Evolutionary conservation across 345 rosid genomes (phyloP), one percentile per base, ranked within the genome.

Genomic region (Ailanthus altissimus): DNA sequence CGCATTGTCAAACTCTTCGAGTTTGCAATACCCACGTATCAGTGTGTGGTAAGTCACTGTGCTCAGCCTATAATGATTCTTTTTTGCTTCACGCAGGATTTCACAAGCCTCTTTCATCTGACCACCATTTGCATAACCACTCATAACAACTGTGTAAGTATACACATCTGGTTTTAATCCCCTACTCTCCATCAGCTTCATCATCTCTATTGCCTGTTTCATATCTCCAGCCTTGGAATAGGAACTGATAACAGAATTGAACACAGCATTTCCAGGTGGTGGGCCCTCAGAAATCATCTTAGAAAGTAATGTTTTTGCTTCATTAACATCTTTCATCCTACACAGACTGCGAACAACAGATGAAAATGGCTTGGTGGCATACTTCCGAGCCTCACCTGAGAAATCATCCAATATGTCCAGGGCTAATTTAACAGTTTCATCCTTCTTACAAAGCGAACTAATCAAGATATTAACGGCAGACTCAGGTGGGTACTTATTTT

Each of bases 151-250:
- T 0, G 97, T 88, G 76, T 91, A 94, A 13, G 97, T 83, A 65
- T 84, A 94, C 72, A 93, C 88, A 67, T 93, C 97, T 0, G 98
- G 98, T 78, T 82, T 93, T 80, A 94, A 72, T 16, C 98, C 98
- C 82, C 94, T 88, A 32, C 66, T 80, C 81, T 86, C 86, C 99
- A 95, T 89, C 85, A 90, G 38, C 82, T 86, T 88, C 73, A 87
- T 79, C 79, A 85, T 81, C 83, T 88, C 89, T 53, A 84, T 79
- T 9, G 97, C 97, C 67, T 84, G 81, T 43, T 76, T 77, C 82
- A 91, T 78, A 71, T 91, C 91, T 70, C 90, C 90, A 36, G 73
- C 75, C 81, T 83, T 95, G 26, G 96, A 88, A 61, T 75, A 91
- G 28, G 86, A 89, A 74, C 73, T 85, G n/a, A 88, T 81, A 6